Evolutionary conservation across 345 rosid species (phyloP).

Genomic region (Pistacia vera): DNA sequence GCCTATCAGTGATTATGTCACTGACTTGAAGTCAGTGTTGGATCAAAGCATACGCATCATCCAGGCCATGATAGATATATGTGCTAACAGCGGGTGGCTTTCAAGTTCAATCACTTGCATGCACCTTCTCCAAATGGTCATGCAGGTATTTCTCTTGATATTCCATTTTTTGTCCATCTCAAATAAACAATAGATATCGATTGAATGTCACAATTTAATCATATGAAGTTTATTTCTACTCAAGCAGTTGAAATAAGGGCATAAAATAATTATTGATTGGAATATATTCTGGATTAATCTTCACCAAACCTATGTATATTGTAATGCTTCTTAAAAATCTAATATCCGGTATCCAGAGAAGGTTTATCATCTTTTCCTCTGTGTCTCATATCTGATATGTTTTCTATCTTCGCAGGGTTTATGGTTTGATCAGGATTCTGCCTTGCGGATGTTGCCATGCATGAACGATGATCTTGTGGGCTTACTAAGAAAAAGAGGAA

Average conservation of each 20-base stretch:
- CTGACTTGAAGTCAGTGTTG: conserved; percentile 92
- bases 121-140: conserved; percentile 98
- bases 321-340: background rate
- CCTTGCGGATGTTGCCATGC: conserved; percentile 90
- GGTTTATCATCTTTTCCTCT: background rate
- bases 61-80: conserved; percentile 98
- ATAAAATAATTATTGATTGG: too few species aligned
- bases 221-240: too few species aligned
- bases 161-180: background rate
- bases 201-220: background rate
- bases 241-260: too few species aligned
- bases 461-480: conserved; percentile 68
- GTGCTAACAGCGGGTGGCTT: conserved; percentile 99
- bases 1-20: conserved; percentile 89
- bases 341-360: background rate
- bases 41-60: conserved; percentile 98
- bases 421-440: conserved; percentile 80
- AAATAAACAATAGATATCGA: background rate
- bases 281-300: background rate
- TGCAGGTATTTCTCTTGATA: conserved; percentile 67
- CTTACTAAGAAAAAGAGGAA: conserved; percentile 51
- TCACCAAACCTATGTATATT: background rate
- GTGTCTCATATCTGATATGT: conserved; percentile 2
- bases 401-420: conserved; percentile 54
- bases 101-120: conserved; percentile 86